Percentiles rank a stretch among this genome's conserved stretches.
Evolutionary conservation across 306 rosid genomes (phyloP).

Genomic region (Dicorynia guianensis): DNA sequence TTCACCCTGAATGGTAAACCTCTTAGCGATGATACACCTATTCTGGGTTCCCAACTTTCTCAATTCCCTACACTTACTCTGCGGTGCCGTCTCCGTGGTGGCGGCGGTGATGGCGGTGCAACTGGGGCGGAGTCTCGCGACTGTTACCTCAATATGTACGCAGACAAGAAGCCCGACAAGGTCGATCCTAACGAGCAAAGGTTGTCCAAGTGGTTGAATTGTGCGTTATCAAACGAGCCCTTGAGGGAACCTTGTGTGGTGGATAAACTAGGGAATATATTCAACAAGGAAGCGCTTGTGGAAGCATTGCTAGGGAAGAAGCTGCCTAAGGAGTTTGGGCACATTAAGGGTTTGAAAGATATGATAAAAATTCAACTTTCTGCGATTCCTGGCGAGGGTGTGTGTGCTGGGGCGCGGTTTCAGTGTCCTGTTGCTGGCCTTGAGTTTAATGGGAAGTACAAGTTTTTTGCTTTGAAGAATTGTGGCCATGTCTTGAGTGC

Average conservation of each 20-base stretch:
- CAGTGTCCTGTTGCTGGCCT: conserved; percentile 88
- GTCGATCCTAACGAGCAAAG: conserved; percentile 91
- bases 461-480: conserved; percentile 70
- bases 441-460: conserved; percentile 86
- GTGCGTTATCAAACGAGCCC: conserved; percentile 82
- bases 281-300: conserved; percentile 82
- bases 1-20: conserved; percentile 79
- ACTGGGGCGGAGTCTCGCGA: conserved; percentile 98
- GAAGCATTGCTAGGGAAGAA: conserved; percentile 85
- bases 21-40: conserved; percentile 53
- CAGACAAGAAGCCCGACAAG: conserved; percentile 89
- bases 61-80: conserved; percentile 72
- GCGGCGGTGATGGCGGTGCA: conserved; percentile 96
- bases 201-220: conserved; percentile 83
- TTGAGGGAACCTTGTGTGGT: conserved; percentile 88
- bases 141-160: conserved; percentile 93
- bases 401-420: conserved; percentile 47
- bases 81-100: conserved; percentile 66
- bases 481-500: conserved; percentile 96
- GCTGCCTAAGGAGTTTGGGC: conserved; percentile 87
- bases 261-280: conserved; percentile 81
- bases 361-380: conserved; percentile 69
- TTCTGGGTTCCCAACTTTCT: conserved; percentile 46
- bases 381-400: conserved; percentile 52
- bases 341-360: conserved; percentile 86